A percentile compares a stretch with the other conserved stretches of the same genome.
These are phyloP conservation scores for Dioscorea alata DNA, from an alignment of 106 monocot genomes.

Conservation along the genomic window DNA sequence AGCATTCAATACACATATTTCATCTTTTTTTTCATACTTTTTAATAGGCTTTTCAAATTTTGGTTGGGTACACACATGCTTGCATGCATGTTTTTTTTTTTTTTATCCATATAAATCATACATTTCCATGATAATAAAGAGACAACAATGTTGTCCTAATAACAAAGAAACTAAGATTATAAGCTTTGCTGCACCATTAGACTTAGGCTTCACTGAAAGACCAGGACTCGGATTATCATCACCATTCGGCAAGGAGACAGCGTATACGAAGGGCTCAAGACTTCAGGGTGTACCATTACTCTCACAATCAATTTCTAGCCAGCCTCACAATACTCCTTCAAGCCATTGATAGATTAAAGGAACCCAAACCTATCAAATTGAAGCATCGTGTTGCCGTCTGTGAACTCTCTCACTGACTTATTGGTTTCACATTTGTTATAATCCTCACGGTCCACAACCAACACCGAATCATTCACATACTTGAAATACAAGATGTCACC, in stretches of 20 bases:
- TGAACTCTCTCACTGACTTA: conserved; percentile 24
- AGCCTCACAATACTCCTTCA: conserved; percentile 38
- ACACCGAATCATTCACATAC: conserved; percentile 65
- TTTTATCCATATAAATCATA: no score
- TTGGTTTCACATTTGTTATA: conserved; percentile 52
- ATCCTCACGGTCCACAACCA: conserved; percentile 37
- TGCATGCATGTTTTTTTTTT: no score
- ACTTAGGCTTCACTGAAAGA: neutral
- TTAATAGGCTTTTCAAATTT: no score
- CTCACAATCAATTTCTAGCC: conserved; percentile 65
- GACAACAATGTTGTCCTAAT: neutral
- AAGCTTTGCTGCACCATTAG: neutral
- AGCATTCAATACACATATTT: no score
- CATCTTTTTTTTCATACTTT: no score
- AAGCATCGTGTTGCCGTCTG: conserved; percentile 37
- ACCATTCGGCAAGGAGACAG: neutral
- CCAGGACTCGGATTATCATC: neutral
- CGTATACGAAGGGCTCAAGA: conserved; percentile 6
- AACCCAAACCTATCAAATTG: conserved; percentile 49
- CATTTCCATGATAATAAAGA: neutral
- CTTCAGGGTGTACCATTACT: no score
- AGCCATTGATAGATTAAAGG: conserved; percentile 78
- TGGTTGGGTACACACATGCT: no score
- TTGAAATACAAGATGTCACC: conserved; percentile 67
- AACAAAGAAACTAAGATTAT: neutral